phyloP scores from a whole-genome alignment of 176 grass and related monocot species.

The Themeda triandra region DNA sequence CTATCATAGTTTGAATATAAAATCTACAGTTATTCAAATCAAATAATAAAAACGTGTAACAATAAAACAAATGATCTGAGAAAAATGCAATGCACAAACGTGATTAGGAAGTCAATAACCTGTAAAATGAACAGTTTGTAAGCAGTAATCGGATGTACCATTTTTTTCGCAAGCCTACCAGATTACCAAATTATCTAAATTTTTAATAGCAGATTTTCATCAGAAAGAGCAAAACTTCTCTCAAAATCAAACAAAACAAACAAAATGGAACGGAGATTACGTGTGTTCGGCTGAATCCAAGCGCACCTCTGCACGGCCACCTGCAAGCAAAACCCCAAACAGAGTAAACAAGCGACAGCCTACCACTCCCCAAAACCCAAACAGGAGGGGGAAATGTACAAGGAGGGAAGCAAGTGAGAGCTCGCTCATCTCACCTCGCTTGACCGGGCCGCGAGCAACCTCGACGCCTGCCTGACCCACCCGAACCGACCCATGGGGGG shows the following conservation, averaged over 20 bases:
- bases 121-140: neutral
- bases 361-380: neutral
- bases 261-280: constrained; percentile 19
- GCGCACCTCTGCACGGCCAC: constrained; percentile 12
- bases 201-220: neutral
- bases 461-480: constrained; percentile 44
- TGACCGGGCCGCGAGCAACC: constrained; percentile 33
- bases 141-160: neutral
- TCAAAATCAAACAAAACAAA: neutral
- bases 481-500: constrained; percentile 28
- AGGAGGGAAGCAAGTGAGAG: too few relatives aligned
- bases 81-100: neutral
- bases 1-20: neutral
- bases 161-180: neutral
- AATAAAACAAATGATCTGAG: neutral
- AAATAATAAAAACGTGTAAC: neutral
- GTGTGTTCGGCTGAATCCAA: constrained; percentile 15
- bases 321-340: constrained; percentile 18
- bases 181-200: neutral
- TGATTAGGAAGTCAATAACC: neutral
- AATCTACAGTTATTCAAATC: neutral
- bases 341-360: neutral
- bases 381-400: constrained; percentile 2
- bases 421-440: constrained; percentile 37
- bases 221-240: neutral